Percentiles rank a stretch among this genome's conserved stretches.
These are phyloP conservation scores for Chrysoporthe austroafricana DNA, from an alignment of 2,329 filamentous ascomycete genomes.

Conservation along the genomic window DNA sequence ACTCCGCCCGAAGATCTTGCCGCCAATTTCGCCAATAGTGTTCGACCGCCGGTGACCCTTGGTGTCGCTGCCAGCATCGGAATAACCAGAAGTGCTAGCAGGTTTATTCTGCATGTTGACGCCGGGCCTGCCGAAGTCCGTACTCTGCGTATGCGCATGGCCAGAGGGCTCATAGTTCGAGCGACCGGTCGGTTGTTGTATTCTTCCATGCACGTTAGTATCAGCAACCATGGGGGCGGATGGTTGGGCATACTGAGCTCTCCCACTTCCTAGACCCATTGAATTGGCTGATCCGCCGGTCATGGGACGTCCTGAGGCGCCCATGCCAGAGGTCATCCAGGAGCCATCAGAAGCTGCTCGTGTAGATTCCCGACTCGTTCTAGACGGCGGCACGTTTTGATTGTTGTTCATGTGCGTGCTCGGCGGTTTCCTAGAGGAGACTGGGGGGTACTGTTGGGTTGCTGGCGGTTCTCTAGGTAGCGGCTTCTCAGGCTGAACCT, in stretches of 20 bases:
- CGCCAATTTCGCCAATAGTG: slow-evolving; percentile 80
- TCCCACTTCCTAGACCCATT: slow-evolving; percentile 59
- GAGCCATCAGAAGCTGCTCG: slow-evolving; percentile 59
- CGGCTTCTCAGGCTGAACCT: slow-evolving; percentile 57
- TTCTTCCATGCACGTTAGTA: slow-evolving; percentile 86
- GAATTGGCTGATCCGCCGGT: slow-evolving; percentile 77
- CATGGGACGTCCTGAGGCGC: slow-evolving; percentile 64
- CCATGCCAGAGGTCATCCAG: slow-evolving; percentile 56
- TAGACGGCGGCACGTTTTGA: slow-evolving; percentile 50
- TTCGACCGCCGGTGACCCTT: slow-evolving; percentile 71
- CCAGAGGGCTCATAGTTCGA: slow-evolving; percentile 61
- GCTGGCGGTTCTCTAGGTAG: slow-evolving; percentile 61
- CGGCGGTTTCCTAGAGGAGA: slow-evolving; percentile 48
- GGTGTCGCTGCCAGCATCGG: slow-evolving; percentile 51
- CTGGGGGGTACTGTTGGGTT: slow-evolving; percentile 39
- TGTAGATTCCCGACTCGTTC: slow-evolving; percentile 53
- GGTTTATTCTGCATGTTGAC: slow-evolving; percentile 63
- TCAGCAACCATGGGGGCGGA: slow-evolving; percentile 83
- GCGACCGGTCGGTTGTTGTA: slow-evolving; percentile 74
- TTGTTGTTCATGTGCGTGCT: slow-evolving; percentile 49
- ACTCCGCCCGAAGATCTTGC: slow-evolving; percentile 82
- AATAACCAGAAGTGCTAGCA: slow-evolving; percentile 61
- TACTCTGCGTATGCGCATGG: slow-evolving; percentile 53
- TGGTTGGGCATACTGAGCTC: slow-evolving; percentile 85
- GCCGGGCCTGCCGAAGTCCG: slow-evolving; percentile 62